Percentiles rank a stretch among this genome's conserved stretches.
phyloP scores from a whole-genome alignment of 163 green algal genomes.

The Volvox carteri region DNA sequence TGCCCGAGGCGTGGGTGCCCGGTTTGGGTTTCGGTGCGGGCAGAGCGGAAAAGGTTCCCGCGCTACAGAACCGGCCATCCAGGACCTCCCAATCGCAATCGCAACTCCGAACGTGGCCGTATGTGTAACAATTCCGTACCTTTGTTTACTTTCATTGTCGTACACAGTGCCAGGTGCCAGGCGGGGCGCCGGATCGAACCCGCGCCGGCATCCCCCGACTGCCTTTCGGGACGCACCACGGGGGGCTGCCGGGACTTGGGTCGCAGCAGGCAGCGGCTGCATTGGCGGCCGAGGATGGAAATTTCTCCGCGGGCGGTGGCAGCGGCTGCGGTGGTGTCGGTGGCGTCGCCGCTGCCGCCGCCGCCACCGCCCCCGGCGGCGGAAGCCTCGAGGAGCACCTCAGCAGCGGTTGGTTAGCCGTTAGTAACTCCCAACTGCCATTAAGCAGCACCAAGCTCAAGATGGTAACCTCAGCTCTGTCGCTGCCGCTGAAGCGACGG shows the following conservation, averaged over 20 bases:
- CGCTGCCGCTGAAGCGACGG: conserved; percentile 1
- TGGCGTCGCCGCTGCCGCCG: neutral
- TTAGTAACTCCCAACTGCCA: neutral
- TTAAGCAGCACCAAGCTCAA: neutral
- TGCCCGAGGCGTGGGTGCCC: no score
- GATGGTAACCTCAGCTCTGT: neutral
- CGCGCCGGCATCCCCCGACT: neutral
- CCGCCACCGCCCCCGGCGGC: no score
- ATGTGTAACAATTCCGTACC: no score
- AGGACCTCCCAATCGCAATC: no score
- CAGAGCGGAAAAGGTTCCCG: no score
- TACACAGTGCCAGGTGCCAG: neutral
- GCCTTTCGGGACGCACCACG: neutral
- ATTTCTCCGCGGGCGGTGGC: neutral
- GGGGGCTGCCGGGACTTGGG: no score
- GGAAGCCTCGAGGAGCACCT: neutral
- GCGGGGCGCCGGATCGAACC: neutral
- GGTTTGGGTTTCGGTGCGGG: no score
- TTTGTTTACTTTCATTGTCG: no score
- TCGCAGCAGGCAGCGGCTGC: no score
- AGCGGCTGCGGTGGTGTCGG: neutral
- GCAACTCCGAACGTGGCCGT: no score
- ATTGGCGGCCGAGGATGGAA: no score
- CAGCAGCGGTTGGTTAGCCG: neutral
- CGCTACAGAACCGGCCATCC: no score